Conservation (phyloP, 805 yeast genomes). For the Kazachstania taianensis region DNA sequence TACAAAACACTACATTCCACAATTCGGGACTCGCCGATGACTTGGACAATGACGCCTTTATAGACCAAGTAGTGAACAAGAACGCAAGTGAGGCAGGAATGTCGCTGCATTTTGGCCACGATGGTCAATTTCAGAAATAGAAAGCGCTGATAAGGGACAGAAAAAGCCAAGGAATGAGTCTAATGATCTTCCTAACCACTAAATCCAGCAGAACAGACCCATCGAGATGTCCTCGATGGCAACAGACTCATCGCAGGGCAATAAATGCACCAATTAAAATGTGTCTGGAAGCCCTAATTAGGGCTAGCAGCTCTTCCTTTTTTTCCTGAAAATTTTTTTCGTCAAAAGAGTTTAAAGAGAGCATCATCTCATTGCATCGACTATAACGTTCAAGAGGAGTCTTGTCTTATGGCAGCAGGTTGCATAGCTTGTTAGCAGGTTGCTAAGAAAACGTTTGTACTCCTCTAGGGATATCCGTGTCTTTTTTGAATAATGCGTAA, state of each 20-base stretch:
- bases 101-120: conserved; percentile 16
- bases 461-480: neutral
- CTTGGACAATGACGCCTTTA: conserved; percentile 12
- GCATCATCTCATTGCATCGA: too few relatives aligned
- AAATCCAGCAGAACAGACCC: too few relatives aligned
- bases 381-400: too few relatives aligned
- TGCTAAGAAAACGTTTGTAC: too few relatives aligned
- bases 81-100: conserved; percentile 19
- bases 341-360: too few relatives aligned
- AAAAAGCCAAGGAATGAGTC: conserved; percentile 5
- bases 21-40: conserved; percentile 25
- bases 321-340: neutral
- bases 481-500: conserved; percentile 61
- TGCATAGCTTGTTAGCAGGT: too few relatives aligned
- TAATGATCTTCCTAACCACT: neutral
- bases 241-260: too few relatives aligned
- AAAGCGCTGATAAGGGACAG: conserved; percentile 5
- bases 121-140: too few relatives aligned
- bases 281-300: too few relatives aligned
- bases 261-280: too few relatives aligned
- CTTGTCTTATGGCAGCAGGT: too few relatives aligned
- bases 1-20: conserved; percentile 9
- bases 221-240: too few relatives aligned
- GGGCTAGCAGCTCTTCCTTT: neutral
- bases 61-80: conserved; percentile 5